Base-by-base conservation (phyloP, 495 filamentous ascomycete species). In the Penicillium coprophilum region DNA sequence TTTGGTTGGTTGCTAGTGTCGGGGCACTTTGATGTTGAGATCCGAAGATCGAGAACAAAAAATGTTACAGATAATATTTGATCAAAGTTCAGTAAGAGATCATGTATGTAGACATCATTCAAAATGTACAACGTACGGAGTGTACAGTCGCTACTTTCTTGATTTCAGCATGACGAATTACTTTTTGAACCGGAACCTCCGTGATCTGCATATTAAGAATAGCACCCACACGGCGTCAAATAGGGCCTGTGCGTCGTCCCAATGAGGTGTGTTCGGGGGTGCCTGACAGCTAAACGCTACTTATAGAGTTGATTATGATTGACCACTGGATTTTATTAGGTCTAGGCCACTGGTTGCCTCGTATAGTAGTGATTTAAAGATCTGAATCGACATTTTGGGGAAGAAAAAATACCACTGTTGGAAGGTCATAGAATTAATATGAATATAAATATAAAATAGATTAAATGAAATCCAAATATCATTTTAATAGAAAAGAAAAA, bases 151-250 rank as follows among this genome's bases (percentile, higher is more conserved):
- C 7, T 17, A 15, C 32, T 36, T 36, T 36, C n/a, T 36, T n/a
- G 32, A 36, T n/a, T 36, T 7, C 32, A 13, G 32, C n/a, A 41
- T 32, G 56, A 54, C 36, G 50, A 47, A 46, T 50, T 38, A 38
- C 15, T 27, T 52, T 41, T 23, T 50, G 15, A 28, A 46, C 44
- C 57, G 56, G 56, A 50, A 52, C 24, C 56, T 31, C 52, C 58
- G 60, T 36, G 60, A 65, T 63, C 63, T 56, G 56, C 62, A 51
- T n/a, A n/a, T 53, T 61, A 57, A 57, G 61, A 64, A 62, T 64
- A 64, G 58, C 62, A 59, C 60, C 56, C 60, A 62, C 60, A 52
- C 49, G 49, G 36, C 36, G 27, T 43, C 15, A 31, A 41, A 9
- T 52, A n/a, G 38, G 36, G 36, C 36, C 36, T 52, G 50, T 43